phyloP scores from a whole-genome alignment of 495 filamentous ascomycete genomes.

The Oidiodendron maius region DNA sequence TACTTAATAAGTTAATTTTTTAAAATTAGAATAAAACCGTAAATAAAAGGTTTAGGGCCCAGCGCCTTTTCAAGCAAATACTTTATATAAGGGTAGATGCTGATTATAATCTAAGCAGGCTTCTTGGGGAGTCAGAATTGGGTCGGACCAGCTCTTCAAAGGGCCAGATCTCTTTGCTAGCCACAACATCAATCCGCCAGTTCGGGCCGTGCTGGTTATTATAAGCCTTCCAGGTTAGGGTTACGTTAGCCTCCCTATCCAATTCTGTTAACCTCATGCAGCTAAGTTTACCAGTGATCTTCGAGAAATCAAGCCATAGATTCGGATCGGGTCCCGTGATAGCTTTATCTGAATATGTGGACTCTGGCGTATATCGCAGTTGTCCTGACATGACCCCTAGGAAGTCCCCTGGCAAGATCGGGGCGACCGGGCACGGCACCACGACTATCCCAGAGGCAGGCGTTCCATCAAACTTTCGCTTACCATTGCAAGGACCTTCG shows the following conservation, averaged over 20 bases:
- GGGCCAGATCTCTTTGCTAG: conserved; percentile 15
- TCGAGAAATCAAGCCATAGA: conserved; percentile 13
- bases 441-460: conserved; percentile 11
- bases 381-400: conserved; percentile 11
- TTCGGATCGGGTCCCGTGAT: conserved; percentile 12
- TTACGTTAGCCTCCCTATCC: conserved; percentile 10
- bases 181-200: conserved; percentile 5
- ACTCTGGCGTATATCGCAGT: conserved; percentile 10
- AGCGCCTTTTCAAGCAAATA: too few species aligned
- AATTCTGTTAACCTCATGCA: conserved; percentile 8
- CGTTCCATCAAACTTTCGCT: conserved; percentile 10
- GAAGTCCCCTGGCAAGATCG: conserved; percentile 13
- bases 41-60: too few species aligned
- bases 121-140: conserved; percentile 9
- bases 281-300: conserved; percentile 15
- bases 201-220: conserved; percentile 8
- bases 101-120: too few species aligned
- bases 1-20: too few species aligned
- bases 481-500: conserved; percentile 7
- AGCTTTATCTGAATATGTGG: conserved; percentile 8
- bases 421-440: conserved; percentile 7
- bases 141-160: conserved; percentile 14
- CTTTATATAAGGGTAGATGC: too few species aligned
- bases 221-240: conserved; percentile 12
- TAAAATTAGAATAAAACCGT: too few species aligned